Evolutionary conservation across 371 early-diverging fungal genomes (phyloP).

Genomic region (Mortierella sp.): DNA sequence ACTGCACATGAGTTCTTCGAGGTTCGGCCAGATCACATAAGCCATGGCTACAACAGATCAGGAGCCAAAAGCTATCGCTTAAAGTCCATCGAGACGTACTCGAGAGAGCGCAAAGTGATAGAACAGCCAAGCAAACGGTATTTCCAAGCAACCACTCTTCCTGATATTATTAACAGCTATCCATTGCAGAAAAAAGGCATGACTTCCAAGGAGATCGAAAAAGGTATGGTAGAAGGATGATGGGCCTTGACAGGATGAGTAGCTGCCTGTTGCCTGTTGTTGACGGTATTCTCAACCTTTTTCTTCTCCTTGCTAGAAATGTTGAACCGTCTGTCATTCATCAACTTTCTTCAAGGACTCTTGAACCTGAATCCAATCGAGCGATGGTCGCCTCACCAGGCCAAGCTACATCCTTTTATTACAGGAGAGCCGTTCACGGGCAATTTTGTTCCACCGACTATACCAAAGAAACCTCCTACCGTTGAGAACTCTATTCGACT

Average conservation of each 20-base stretch:
- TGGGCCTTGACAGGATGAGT: background rate
- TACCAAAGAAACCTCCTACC: constrained; percentile 45
- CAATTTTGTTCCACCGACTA: constrained; percentile 63
- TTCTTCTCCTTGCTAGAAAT: constrained; percentile 61
- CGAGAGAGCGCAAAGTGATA: constrained; percentile 72
- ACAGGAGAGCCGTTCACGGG: constrained; percentile 84
- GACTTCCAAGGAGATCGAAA: constrained; percentile 74
- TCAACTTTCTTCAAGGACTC: constrained; percentile 90
- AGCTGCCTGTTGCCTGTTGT: too few relatives aligned
- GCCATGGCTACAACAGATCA: constrained; percentile 17
- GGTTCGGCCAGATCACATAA: constrained; percentile 25
- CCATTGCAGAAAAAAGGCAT: constrained; percentile 76
- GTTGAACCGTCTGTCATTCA: constrained; percentile 71
- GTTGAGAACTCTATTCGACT: constrained; percentile 41
- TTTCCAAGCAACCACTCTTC: constrained; percentile 78
- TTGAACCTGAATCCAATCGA: constrained; percentile 90
- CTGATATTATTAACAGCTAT: constrained; percentile 83
- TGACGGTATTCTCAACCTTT: background rate
- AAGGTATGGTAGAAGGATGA: constrained; percentile 52
- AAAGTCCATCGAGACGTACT: constrained; percentile 86
- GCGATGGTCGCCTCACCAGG: constrained; percentile 95
- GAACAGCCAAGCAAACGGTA: constrained; percentile 92
- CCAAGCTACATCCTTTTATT: constrained; percentile 93
- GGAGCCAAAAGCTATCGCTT: constrained; percentile 65
- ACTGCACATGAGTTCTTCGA: constrained; percentile 81